phyloP scores from a whole-genome alignment of 805 yeast species.

The Yamadazyma insecticola region DNA sequence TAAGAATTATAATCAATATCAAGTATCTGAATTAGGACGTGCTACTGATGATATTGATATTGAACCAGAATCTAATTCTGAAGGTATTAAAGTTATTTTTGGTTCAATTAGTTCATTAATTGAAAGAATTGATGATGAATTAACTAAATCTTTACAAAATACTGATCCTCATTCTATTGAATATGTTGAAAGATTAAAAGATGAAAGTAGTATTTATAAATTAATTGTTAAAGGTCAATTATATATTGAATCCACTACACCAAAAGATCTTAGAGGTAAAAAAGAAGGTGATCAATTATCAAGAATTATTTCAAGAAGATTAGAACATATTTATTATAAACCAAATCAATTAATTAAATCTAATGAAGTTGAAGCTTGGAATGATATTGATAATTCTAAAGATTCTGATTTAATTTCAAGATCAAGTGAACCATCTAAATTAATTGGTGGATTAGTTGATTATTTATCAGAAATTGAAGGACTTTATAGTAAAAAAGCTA shows the following conservation, averaged over 20 bases:
- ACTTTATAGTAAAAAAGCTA: constrained; percentile 74
- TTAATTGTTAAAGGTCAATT: constrained; percentile 80
- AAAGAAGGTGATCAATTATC: constrained; percentile 55
- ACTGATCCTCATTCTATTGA: constrained; percentile 95
- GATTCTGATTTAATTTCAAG: constrained; percentile 28
- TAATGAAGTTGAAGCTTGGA: constrained; percentile 78
- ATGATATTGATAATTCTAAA: constrained; percentile 30
- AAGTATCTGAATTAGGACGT: constrained; percentile 71
- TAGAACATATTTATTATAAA: constrained; percentile 92
- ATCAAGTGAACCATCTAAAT: constrained; percentile 32
- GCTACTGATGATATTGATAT: constrained; percentile 67
- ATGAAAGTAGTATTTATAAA: constrained; percentile 73
- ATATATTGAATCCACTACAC: constrained; percentile 66
- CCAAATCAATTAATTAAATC: constrained; percentile 67
- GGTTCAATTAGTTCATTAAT: constrained; percentile 85
- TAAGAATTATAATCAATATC: constrained; percentile 48
- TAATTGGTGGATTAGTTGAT: constrained; percentile 62
- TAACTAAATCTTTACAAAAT: constrained; percentile 77
- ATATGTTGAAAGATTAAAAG: constrained; percentile 84
- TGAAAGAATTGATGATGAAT: constrained; percentile 94
- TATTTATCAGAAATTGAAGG: constrained; percentile 63
- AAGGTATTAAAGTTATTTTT: constrained; percentile 67
- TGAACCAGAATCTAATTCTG: constrained; percentile 53
- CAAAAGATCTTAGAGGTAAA: constrained; percentile 26
- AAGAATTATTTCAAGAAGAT: constrained; percentile 74